Evolutionary conservation across 1,284 basidiomycete species (phyloP), one percentile per base, ranked within the genome.

Genomic region (Cutaneotrichosporon sp.): DNA sequence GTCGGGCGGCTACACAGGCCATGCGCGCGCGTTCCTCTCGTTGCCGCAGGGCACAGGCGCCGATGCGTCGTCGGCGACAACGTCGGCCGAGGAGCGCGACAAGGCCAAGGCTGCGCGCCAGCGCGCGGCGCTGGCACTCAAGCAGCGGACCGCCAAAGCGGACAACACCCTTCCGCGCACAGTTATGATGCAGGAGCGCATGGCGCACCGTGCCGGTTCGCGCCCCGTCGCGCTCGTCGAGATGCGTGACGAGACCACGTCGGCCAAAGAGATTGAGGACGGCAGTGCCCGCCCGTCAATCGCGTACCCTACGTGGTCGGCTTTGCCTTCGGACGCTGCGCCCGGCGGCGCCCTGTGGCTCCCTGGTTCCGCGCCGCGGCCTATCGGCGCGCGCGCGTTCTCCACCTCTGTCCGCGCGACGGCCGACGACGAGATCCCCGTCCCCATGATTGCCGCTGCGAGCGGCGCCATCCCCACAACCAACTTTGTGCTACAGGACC

Each of bases 21-120:
- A 73, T 49, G 71, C 70, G 10, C 58, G 71, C 37, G 69, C 71
- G 1, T 72, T 73, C 58, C 56, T 72, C 14, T 66, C 66, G 3
- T 46, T 73, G 14, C 64, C 64, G 12, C 69, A 70, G 41, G 58
- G 65, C 22, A 37, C 54, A 9, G 48, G 58, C 18, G 59, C 62
- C 33, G 66, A 69, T 38, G 62, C 68, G 1, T 59, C 66, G 8
- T 52, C 57, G 1, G 47, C 59, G 13, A 30, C 62, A 5, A 58
- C 54, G 20, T 50, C 58, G 9, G 56, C 64, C 36, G 62, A 68
- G 36, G 63, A 65, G 43, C 53, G 59, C 21, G 41, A 51, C 17
- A 42, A 48, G 33, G 47, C 43, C 30, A 54, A 47, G 15, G 26
- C 26, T 5, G 39, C 51, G 14, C 45, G 57, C 22, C 49, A 57